Percentiles rank a stretch among this genome's conserved stretches.
Evolutionary conservation across 805 yeast species (phyloP).

Genomic region (Blastobotrys parvus): DNA sequence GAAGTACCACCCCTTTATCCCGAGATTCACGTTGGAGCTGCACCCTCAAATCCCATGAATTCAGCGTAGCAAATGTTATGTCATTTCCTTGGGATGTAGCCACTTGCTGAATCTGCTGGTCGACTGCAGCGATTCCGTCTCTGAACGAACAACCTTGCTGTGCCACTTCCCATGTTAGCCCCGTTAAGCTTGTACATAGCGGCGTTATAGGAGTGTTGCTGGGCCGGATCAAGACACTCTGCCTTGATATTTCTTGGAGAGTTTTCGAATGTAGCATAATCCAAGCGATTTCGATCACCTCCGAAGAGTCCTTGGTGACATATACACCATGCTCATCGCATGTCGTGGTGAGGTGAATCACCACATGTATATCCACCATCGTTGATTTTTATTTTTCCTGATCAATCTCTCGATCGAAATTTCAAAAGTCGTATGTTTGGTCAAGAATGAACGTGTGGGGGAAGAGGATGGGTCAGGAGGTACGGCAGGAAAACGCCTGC

Average conservation of each 20-base stretch:
- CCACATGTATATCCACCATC: slow-evolving; percentile 40
- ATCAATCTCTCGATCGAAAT: no score
- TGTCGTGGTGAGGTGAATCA: slow-evolving; percentile 54
- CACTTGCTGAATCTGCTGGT: slow-evolving; percentile 36
- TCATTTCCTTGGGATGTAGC: slow-evolving; percentile 36
- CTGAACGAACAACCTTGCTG: slow-evolving; percentile 50
- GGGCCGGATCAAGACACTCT: slow-evolving; percentile 49
- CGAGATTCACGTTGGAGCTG: slow-evolving; percentile 74
- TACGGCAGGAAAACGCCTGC: no score
- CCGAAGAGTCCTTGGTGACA: slow-evolving; percentile 59
- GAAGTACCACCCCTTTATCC: slow-evolving; percentile 63
- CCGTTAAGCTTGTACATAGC: slow-evolving; percentile 28
- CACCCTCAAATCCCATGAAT: slow-evolving; percentile 66
- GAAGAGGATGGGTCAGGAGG: no score
- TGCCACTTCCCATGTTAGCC: slow-evolving; percentile 54
- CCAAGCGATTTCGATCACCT: slow-evolving; percentile 64
- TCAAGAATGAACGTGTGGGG: no score
- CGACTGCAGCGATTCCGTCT: slow-evolving; percentile 53
- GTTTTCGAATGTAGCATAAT: slow-evolving; percentile 46
- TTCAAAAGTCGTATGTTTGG: no score
- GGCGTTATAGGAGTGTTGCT: slow-evolving; percentile 59
- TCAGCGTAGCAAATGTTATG: slow-evolving; percentile 58
- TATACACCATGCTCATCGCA: slow-evolving; percentile 55
- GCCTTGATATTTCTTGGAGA: slow-evolving; percentile 36
- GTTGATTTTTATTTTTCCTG: no score